These are phyloP conservation scores for Pleurotus ostreatus DNA, from an alignment of 768 basidiomycete genomes.

Conservation along the genomic window DNA sequence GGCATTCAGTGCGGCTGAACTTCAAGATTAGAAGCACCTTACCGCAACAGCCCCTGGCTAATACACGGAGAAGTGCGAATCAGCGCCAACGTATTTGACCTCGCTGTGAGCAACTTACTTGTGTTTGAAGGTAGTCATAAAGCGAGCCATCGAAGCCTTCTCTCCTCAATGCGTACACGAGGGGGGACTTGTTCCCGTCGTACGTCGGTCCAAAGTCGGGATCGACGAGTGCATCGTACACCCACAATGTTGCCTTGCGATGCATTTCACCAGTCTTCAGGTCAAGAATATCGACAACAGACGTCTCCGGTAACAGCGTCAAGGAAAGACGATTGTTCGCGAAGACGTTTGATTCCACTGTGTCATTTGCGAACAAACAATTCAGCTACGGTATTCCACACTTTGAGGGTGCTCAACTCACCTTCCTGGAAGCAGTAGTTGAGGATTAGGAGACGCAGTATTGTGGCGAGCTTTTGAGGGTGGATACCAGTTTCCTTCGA, in stretches of 20 bases:
- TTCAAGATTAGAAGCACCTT: neutral
- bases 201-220: slow-evolving; percentile 13
- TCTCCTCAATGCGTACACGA: slow-evolving; percentile 12
- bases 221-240: slow-evolving; percentile 13
- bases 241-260: slow-evolving; percentile 3
- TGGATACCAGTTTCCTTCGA: slow-evolving; percentile 1
- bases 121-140: slow-evolving; percentile 7
- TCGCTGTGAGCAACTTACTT: neutral
- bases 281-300: slow-evolving; percentile 1
- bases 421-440: slow-evolving; percentile 7
- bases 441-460: slow-evolving; percentile 8
- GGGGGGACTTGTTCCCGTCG: slow-evolving; percentile 13
- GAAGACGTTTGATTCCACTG: slow-evolving; percentile 7
- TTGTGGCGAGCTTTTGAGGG: slow-evolving; percentile 7
- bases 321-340: slow-evolving; percentile 11
- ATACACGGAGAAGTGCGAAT: neutral
- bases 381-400: too few species aligned
- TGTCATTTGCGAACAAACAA: too few species aligned
- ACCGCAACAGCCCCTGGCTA: neutral
- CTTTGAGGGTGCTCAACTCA: neutral
- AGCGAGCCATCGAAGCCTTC: slow-evolving; percentile 2
- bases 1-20: neutral
- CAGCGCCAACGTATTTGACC: neutral
- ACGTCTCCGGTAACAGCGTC: neutral
- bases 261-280: slow-evolving; percentile 10